Evolutionary conservation across 345 rosid genomes (phyloP), one percentile per base, ranked within the genome.

Genomic region (Salix koriyanagi): DNA sequence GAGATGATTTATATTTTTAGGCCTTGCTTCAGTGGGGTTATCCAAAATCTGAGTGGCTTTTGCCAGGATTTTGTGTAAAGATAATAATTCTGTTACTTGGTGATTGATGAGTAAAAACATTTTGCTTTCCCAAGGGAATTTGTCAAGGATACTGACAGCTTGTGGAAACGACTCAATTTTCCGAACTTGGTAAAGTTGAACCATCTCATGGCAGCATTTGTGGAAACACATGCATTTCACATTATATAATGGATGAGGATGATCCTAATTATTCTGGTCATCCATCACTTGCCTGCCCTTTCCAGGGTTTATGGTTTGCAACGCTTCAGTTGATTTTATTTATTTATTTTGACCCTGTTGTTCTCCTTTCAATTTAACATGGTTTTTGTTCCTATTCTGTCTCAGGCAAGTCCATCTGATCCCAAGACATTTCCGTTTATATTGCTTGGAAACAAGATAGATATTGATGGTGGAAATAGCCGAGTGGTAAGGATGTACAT

Each of bases 391-490:
- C 36, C 61, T 70, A 11, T 81, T 32, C 26, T 68, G 16, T 83
- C 58, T 46, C 83, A 95, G 99, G 99, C 99, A 64, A 93, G 86
- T 70, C 98, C 96, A 25, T 76, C 94, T 41, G 93, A 90, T 77
- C 91, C 94, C 56, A 88, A 78, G 81, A 78, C 83, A 0, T 95
- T 95, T 71, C 99, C 99, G 10, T 91, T 95, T 78, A 90, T 91
- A 81, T 78, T 95, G 75, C 96, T 95, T 50, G 99, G 99, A 82
- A 95, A 95, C 88, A 95, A 95, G 88, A 89, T 95, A 85, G 99
- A 95, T 67, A 89, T 95, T 58, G 99, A 95, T 90, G 99, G 98
- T 74, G 99, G 99, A 80, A 95, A 95, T 74, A 95, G 98, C 80
- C 90, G 99, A 82, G 99, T 93, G 96, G 99, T 95, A 86, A 87